These are phyloP conservation scores for Aspergillus proliferans DNA, from an alignment of 2,329 filamentous ascomycete genomes.

Conservation along the genomic window DNA sequence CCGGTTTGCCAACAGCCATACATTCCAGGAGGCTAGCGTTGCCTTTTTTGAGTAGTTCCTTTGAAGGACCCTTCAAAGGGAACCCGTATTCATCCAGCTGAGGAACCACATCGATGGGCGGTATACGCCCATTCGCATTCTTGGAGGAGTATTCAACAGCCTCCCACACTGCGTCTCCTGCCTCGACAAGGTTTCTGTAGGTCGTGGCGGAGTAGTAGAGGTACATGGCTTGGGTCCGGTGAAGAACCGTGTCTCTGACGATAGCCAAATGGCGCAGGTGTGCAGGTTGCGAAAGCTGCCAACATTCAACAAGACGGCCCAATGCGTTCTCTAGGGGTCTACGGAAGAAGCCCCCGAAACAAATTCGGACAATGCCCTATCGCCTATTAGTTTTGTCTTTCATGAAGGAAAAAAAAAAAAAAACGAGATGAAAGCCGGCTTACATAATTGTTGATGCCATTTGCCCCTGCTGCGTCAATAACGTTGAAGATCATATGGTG, in stretches of 20 bases:
- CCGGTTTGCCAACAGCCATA: slow-evolving; percentile 25
- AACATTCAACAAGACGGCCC: slow-evolving; percentile 48
- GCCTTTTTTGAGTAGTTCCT: slow-evolving; percentile 36
- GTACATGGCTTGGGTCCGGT: slow-evolving; percentile 45
- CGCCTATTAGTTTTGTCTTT: slow-evolving; percentile 16
- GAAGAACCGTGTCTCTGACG: slow-evolving; percentile 48
- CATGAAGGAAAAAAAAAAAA: background rate
- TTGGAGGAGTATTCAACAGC: slow-evolving; percentile 40
- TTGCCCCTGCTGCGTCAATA: slow-evolving; percentile 40
- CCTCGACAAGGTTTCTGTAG: slow-evolving; percentile 49
- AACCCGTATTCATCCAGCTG: slow-evolving; percentile 46
- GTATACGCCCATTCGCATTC: slow-evolving; percentile 19
- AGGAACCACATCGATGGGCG: slow-evolving; percentile 25
- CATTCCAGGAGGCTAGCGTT: slow-evolving; percentile 40
- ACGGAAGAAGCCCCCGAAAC: slow-evolving; percentile 48
- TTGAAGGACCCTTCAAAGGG: slow-evolving; percentile 24
- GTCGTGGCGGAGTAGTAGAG: slow-evolving; percentile 50
- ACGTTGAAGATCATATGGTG: slow-evolving; percentile 49
- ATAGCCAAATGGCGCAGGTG: slow-evolving; percentile 53
- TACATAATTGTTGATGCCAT: slow-evolving; percentile 46
- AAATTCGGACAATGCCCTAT: slow-evolving; percentile 31
- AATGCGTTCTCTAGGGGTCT: slow-evolving; percentile 51
- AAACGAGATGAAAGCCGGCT: slow-evolving; percentile 7
- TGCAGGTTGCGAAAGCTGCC: slow-evolving; percentile 53
- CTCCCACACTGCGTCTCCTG: slow-evolving; percentile 48